Percentiles rank a stretch among this genome's conserved stretches.
These are phyloP conservation scores for Cyamopsis tetragonoloba DNA, from an alignment of 306 rosid genomes.

Conservation along the genomic window DNA sequence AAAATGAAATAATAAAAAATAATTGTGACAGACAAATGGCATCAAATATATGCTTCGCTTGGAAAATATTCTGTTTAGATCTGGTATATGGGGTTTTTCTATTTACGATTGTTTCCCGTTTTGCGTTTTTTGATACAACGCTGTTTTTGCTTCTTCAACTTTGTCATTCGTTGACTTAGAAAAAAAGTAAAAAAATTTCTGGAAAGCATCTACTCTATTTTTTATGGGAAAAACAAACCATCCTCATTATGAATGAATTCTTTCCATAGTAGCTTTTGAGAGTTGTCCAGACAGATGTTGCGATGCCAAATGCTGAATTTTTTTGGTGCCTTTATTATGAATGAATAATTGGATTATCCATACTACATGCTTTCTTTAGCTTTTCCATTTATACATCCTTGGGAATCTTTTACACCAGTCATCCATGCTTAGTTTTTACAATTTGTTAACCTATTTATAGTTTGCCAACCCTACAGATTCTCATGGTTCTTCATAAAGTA, in stretches of 20 bases:
- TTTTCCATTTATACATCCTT: conserved; percentile 6
- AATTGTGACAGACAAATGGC: not conserved
- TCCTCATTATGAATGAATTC: not conserved
- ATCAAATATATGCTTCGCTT: not conserved
- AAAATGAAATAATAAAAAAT: not conserved
- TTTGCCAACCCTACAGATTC: conserved; percentile 24
- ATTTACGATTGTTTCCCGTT: not conserved
- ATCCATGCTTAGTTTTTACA: not conserved
- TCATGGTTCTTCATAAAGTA: conserved; percentile 26
- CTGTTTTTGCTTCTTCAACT: not conserved
- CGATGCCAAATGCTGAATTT: not conserved
- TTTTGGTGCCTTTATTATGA: not conserved
- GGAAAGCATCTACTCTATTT: not conserved
- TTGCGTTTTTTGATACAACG: not conserved
- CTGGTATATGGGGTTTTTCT: not conserved
- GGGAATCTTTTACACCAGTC: not conserved
- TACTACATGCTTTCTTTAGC: not conserved
- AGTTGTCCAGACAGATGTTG: not conserved
- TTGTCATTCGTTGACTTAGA: not conserved
- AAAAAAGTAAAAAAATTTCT: not conserved
- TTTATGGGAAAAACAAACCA: not conserved
- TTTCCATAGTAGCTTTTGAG: not conserved
- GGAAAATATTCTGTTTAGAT: not conserved
- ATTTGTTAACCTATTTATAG: not conserved
- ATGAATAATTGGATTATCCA: not conserved